Evolutionary conservation across 1,284 basidiomycete genomes (phyloP).

Genomic region (Ustilago tritici): DNA sequence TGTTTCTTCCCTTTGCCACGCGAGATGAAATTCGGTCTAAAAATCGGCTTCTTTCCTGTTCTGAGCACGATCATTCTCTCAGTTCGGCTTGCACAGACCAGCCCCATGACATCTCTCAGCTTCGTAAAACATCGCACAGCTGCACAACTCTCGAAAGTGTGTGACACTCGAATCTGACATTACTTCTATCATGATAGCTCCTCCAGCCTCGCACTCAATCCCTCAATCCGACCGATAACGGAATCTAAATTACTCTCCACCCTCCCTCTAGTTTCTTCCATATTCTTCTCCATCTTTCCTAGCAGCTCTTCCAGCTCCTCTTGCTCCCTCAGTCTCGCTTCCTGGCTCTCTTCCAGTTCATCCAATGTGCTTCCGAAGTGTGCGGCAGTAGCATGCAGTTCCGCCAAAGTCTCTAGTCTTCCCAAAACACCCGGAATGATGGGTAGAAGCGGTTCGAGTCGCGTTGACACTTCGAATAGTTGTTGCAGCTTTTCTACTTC

Average conservation of each 20-base stretch:
- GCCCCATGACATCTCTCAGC: neutral
- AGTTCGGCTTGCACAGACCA: too few species aligned
- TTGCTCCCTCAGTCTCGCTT: slow-evolving; percentile 76
- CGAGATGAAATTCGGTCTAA: neutral
- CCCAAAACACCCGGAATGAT: slow-evolving; percentile 91
- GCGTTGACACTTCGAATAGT: slow-evolving; percentile 80
- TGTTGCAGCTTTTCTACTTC: slow-evolving; percentile 48
- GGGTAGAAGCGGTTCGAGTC: slow-evolving; percentile 86
- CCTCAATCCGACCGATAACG: slow-evolving; percentile 79
- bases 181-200: neutral
- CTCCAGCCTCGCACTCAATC: slow-evolving; percentile 78
- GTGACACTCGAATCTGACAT: neutral
- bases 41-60: neutral
- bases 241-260: slow-evolving; percentile 72
- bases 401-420: slow-evolving; percentile 83
- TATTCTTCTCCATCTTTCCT: slow-evolving; percentile 70
- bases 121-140: too few species aligned
- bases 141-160: too few species aligned
- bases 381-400: slow-evolving; percentile 83
- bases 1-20: slow-evolving; percentile 1
- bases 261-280: slow-evolving; percentile 76
- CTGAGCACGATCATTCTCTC: neutral
- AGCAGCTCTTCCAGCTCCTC: slow-evolving; percentile 80
- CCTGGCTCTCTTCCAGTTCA: slow-evolving; percentile 80
- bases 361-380: slow-evolving; percentile 76